Evolutionary conservation across 1,284 basidiomycete species (phyloP).

Genomic region (Volvariella surrecta): DNA sequence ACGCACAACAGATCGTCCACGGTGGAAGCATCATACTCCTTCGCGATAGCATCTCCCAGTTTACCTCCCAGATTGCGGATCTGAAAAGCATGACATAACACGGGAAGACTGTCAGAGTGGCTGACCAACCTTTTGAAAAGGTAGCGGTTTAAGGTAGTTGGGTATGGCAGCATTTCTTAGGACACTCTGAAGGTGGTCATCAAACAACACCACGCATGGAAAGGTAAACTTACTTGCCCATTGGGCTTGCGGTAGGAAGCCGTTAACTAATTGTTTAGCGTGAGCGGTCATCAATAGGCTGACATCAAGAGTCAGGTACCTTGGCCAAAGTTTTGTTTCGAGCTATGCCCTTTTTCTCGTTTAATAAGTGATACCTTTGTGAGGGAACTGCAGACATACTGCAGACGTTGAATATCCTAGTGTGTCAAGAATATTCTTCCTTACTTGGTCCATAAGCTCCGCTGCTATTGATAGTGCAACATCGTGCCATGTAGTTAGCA

Average conservation of each 20-base stretch:
- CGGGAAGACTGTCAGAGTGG: slow-evolving; percentile 4
- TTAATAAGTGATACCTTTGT: not conserved
- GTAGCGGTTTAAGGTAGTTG: slow-evolving; percentile 70
- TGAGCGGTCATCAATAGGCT: not conserved
- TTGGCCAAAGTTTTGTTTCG: slow-evolving; percentile 94
- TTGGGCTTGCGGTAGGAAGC: slow-evolving; percentile 90
- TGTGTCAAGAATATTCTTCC: slow-evolving; percentile 59
- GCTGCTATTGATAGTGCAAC: slow-evolving; percentile 86
- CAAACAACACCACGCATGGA: not conserved
- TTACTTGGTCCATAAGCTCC: slow-evolving; percentile 76
- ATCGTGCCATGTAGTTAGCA: slow-evolving; percentile 75
- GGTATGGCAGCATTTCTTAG: slow-evolving; percentile 79
- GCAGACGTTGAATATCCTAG: slow-evolving; percentile 95
- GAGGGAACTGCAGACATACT: slow-evolving; percentile 33
- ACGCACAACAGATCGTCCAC: slow-evolving; percentile 82
- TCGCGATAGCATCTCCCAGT: slow-evolving; percentile 81
- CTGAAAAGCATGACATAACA: slow-evolving; percentile 27
- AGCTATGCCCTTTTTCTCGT: slow-evolving; percentile 67
- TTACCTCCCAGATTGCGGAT: slow-evolving; percentile 96
- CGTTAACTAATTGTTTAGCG: slow-evolving; percentile 68
- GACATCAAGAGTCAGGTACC: slow-evolving; percentile 30
- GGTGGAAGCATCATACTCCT: slow-evolving; percentile 82
- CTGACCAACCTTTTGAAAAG: slow-evolving; percentile 73
- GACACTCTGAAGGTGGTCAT: slow-evolving; percentile 49
- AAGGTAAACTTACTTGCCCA: slow-evolving; percentile 49